These are phyloP conservation scores for Cryptococcus sp. DNA, from an alignment of 1,284 basidiomycete species.

Conservation along the genomic window DNA sequence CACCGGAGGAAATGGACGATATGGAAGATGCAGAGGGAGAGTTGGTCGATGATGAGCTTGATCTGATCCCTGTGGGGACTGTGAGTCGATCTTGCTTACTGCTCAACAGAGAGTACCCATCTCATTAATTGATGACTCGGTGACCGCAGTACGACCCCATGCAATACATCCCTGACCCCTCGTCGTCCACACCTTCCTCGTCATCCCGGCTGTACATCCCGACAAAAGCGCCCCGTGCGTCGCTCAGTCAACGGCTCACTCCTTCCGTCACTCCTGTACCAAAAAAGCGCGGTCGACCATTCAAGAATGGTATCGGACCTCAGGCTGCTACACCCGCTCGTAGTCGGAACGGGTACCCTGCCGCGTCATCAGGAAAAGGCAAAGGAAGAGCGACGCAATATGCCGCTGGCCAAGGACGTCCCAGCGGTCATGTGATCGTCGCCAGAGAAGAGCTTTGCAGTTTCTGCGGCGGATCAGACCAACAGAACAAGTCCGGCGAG, in stretches of 20 bases:
- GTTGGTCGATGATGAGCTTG: conserved; percentile 25
- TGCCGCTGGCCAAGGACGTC: neutral
- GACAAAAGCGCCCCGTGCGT: conserved; percentile 19
- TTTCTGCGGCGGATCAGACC: conserved; percentile 40
- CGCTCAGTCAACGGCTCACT: neutral
- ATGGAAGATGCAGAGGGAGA: conserved; percentile 40
- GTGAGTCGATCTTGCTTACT: conserved; percentile 4
- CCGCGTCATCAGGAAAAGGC: conserved; percentile 13
- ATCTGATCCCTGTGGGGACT: conserved; percentile 5
- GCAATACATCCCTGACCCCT: conserved; percentile 4
- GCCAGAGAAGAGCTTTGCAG: conserved; percentile 23
- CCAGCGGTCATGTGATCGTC: conserved; percentile 1
- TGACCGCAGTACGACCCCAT: conserved; percentile 7
- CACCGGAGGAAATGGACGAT: conserved; percentile 19
- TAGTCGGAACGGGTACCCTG: neutral
- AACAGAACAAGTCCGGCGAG: conserved; percentile 23
- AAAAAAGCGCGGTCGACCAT: conserved; percentile 4
- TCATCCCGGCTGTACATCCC: conserved; percentile 4
- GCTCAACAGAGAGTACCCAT: neutral
- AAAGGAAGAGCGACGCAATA: conserved; percentile 22
- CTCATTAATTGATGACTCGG: too few species aligned
- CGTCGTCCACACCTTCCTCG: conserved; percentile 2
- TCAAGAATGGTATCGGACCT: neutral
- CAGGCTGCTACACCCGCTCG: too few species aligned
- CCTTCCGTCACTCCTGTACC: conserved; percentile 12